Evolutionary conservation across 495 filamentous ascomycete genomes (phyloP), one percentile per base, ranked within the genome.

Genomic region (Glarea lozoyensis): DNA sequence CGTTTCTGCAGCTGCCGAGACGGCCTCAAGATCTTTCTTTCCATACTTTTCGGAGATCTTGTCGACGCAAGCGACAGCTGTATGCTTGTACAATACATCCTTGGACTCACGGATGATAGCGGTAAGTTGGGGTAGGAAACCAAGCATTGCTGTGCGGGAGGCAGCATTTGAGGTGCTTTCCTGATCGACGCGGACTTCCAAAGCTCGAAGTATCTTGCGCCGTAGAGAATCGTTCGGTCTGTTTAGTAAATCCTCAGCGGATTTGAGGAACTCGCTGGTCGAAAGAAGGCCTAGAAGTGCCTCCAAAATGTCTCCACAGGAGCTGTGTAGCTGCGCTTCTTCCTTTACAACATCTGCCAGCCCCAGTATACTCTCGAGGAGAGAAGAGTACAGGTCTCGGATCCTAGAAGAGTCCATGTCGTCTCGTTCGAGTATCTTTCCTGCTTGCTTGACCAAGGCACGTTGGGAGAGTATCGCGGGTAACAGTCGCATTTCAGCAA

Each of bases 21-120:
- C 72, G 4, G 70, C 68, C 45, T 77, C 76, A 1, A 78, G 67
- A 52, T 90, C 84, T 54, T 83, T 86, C 62, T 89, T 90, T 41
- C 92, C 92, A 57, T 93, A 95, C 57, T 85, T 85, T 62, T 93
- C 86, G 7, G 84, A 75, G 40, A 97, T 89, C 52, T 81, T 80
- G 62, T 95, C 87, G 37, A 95, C 83, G 54, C 92, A 97, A 29
- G 75, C 72, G 30, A 97, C 72, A 4, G 88, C 84, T 20, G 81
- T 82, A 50, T 82, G 82, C 61, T 87, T 90, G 54, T 92, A 76
- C 25, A 76, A 67, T 30, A 77, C 70, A 52, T 89, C 74, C 16
- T 75, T 65, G 17, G 83, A 81, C 10, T 81, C 73, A 35, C 81
- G 66, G 29, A 97, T 72, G 19, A 93, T 81, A 15, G 70, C 67